A percentile compares a stretch with the other conserved stretches of the same genome.
Conservation (phyloP, 768 basidiomycete genomes). For the Russula vinacea region DNA sequence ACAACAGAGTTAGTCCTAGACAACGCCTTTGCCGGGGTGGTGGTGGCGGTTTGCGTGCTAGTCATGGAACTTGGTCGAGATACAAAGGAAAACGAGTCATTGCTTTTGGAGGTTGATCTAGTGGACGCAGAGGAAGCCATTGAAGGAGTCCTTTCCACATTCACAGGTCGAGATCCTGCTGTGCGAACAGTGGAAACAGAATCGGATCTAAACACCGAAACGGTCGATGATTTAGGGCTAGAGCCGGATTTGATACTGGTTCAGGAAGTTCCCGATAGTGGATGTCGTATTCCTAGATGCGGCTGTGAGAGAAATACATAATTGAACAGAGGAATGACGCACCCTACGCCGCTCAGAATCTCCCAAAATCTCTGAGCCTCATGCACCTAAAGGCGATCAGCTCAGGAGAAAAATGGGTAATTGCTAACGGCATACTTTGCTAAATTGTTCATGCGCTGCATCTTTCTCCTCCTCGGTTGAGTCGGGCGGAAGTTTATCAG, state of each 20-base stretch:
- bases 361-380: conserved; percentile 60
- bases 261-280: conserved; percentile 22
- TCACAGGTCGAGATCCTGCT: conserved; percentile 3
- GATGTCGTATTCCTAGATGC: conserved; percentile 28
- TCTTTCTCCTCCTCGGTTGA: conserved; percentile 52
- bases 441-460: conserved; percentile 56
- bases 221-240: conserved; percentile 18
- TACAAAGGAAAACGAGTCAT: conserved; percentile 1
- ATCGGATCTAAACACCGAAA: conserved; percentile 20
- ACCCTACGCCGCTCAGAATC: conserved; percentile 57
- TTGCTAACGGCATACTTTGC: conserved; percentile 46
- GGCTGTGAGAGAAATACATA: conserved; percentile 1
- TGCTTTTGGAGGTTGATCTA: conserved; percentile 7
- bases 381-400: conserved; percentile 47
- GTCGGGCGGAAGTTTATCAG: conserved; percentile 61
- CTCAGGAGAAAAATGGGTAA: conserved; percentile 21
- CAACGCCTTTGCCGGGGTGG: not conserved
- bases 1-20: conserved; percentile 20
- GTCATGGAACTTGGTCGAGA: conserved; percentile 19
- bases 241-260: conserved; percentile 17
- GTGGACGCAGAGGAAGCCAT: conserved; percentile 13
- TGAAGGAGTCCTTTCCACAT: conserved; percentile 17
- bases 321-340: conserved; percentile 23
- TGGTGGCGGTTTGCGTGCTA: not conserved
- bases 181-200: conserved; percentile 21